Conservation (phyloP, 352 stramenopile genomes). For the Phytophthora ramorum region DNA sequence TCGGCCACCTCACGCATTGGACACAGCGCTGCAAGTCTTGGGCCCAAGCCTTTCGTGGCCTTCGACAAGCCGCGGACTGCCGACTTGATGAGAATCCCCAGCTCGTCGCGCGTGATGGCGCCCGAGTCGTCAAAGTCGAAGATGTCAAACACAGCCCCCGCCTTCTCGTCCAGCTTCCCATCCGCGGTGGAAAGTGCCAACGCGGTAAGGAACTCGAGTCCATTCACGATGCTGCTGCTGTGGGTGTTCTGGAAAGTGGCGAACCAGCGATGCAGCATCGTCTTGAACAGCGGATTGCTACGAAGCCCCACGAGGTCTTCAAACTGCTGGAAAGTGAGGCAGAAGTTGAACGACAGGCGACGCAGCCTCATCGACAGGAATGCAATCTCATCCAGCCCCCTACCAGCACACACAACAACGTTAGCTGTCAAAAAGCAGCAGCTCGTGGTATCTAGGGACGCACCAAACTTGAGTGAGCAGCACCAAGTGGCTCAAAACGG, state of each 20-base stretch:
- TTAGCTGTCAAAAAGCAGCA: neutral
- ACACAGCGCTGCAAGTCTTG: constrained; percentile 59
- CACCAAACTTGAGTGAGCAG: constrained; percentile 77
- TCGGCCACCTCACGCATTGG: constrained; percentile 67
- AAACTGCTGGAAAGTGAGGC: constrained; percentile 68
- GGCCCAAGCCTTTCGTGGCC: constrained; percentile 62
- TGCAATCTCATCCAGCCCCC: constrained; percentile 62
- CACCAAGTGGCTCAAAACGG: constrained; percentile 64
- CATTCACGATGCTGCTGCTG: constrained; percentile 68
- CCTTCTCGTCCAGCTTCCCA: constrained; percentile 68
- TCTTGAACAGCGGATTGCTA: constrained; percentile 63
- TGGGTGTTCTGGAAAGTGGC: constrained; percentile 71
- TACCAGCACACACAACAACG: constrained; percentile 15
- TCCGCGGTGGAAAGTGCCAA: constrained; percentile 57
- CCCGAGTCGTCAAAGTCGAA: constrained; percentile 81
- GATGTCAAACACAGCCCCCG: constrained; percentile 68
- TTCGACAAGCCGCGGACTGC: constrained; percentile 72
- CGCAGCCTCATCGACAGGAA: constrained; percentile 63
- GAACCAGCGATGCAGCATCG: constrained; percentile 67
- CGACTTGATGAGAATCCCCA: constrained; percentile 80
- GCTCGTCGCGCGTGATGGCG: constrained; percentile 77
- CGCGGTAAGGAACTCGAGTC: constrained; percentile 70
- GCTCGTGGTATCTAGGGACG: neutral
- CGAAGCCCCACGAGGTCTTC: constrained; percentile 67
- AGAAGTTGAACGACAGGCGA: constrained; percentile 80